A percentile compares a stretch with the other conserved stretches of the same genome.
Evolutionary conservation across 345 rosid genomes (phyloP).

Genomic region (Salix suchowensis): DNA sequence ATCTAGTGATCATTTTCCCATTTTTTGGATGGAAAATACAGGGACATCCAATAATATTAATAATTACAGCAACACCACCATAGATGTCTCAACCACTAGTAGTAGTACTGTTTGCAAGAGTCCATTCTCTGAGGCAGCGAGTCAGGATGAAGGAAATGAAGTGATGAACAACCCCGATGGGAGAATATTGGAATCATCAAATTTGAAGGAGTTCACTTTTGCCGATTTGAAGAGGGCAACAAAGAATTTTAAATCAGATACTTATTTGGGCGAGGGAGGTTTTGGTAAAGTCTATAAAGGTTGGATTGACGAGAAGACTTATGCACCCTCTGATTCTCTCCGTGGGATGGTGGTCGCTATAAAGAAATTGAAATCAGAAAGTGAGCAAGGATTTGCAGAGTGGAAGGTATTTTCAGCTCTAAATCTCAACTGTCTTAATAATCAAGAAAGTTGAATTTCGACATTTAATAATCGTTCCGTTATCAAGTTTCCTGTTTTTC

Average conservation of each 20-base stretch:
- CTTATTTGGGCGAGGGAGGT: slow-evolving; percentile 75
- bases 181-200: slow-evolving; percentile 30
- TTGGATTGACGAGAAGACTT: slow-evolving; percentile 61
- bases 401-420: slow-evolving; percentile 56
- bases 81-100: slow-evolving; percentile 29
- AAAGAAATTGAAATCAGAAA: slow-evolving; percentile 63
- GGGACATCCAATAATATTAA: slow-evolving; percentile 16
- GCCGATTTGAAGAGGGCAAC: slow-evolving; percentile 59
- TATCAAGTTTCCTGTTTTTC: background rate
- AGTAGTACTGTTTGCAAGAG: slow-evolving; percentile 37
- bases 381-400: slow-evolving; percentile 66
- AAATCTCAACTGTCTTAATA: background rate
- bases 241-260: slow-evolving; percentile 53
- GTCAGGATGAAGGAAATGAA: slow-evolving; percentile 26
- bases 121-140: slow-evolving; percentile 34
- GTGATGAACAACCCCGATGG: slow-evolving; percentile 21
- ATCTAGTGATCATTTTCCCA: background rate
- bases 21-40: slow-evolving; percentile 8
- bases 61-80: slow-evolving; percentile 24
- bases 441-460: too few species aligned
- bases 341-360: slow-evolving; percentile 65
- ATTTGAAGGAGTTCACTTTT: slow-evolving; percentile 53
- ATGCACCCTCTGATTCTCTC: slow-evolving; percentile 53
- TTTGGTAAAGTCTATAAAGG: slow-evolving; percentile 85
- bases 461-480: background rate